Conservation (phyloP, 176 grass and related monocot genomes). For the Cocos nucifera region DNA sequence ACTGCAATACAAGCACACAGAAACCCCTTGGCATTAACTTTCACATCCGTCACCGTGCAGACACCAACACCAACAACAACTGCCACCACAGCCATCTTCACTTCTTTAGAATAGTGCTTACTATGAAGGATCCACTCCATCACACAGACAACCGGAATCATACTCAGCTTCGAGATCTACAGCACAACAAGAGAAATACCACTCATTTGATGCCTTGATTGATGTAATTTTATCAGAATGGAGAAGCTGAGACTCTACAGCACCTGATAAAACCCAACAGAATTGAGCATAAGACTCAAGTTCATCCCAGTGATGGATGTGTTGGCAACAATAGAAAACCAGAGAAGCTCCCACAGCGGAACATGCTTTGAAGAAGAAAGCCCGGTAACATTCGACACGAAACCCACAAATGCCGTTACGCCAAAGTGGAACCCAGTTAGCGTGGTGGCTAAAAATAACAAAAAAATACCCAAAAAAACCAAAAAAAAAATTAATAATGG, state of each 20-base stretch:
- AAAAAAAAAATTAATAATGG: too few relatives aligned
- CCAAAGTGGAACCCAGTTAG: slow-evolving; percentile 8
- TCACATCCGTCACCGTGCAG: slow-evolving; percentile 40
- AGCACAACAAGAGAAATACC: background rate
- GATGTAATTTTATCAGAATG: too few relatives aligned
- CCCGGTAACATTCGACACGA: slow-evolving; percentile 1
- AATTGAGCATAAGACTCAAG: slow-evolving; percentile 15
- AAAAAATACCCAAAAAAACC: too few relatives aligned
- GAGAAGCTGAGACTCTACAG: too few relatives aligned
- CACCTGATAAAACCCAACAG: slow-evolving; percentile 21
- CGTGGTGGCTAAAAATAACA: slow-evolving; percentile 1
- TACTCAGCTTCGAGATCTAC: slow-evolving; percentile 46
- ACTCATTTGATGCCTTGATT: too few relatives aligned
- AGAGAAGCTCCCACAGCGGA: slow-evolving; percentile 11
- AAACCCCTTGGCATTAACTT: slow-evolving; percentile 43
- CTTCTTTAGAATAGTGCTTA: slow-evolving; percentile 36
- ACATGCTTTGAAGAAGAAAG: slow-evolving; percentile 1
- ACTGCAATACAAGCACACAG: slow-evolving; percentile 41
- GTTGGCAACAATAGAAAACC: slow-evolving; percentile 16
- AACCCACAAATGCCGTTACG: slow-evolving; percentile 2
- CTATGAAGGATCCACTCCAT: slow-evolving; percentile 46
- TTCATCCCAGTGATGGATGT: slow-evolving; percentile 11
- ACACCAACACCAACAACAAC: slow-evolving; percentile 38
- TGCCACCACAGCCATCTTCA: slow-evolving; percentile 34
- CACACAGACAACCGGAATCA: slow-evolving; percentile 48